A percentile compares a stretch with the other conserved stretches of the same genome.
Evolutionary conservation across 345 rosid species (phyloP).

Genomic region (Melaleuca alternifolia): DNA sequence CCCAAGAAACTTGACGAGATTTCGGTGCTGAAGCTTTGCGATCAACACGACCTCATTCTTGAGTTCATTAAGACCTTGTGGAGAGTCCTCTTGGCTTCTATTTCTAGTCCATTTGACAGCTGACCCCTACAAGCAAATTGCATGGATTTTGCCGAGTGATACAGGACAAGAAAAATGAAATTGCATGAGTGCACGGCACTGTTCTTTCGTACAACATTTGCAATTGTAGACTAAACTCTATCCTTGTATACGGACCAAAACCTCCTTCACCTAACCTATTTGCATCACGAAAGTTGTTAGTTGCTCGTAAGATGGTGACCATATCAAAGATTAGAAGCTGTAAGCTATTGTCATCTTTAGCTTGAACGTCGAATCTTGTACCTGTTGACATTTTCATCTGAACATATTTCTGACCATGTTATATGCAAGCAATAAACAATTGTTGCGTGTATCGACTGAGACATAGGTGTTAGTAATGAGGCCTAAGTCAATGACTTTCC

Average conservation of each 20-base stretch:
- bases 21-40: constrained; percentile 8
- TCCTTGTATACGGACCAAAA: not conserved
- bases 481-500: not conserved
- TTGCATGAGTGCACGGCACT: not conserved
- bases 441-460: not conserved
- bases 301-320: not conserved
- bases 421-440: not conserved
- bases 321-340: not conserved
- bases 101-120: not conserved
- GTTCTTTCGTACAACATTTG: not conserved
- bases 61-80: not conserved
- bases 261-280: not conserved
- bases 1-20: no score
- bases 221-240: not conserved
- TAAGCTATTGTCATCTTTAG: not conserved
- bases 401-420: not conserved
- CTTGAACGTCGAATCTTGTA: not conserved
- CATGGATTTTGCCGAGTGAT: not conserved
- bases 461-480: not conserved
- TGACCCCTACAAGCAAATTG: not conserved
- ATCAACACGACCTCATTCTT: not conserved
- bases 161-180: not conserved
- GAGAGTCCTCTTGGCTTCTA: constrained; percentile 5
- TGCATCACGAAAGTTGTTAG: not conserved
- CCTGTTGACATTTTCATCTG: not conserved